Evolutionary conservation across 768 basidiomycete species (phyloP), one percentile per base, ranked within the genome.

Genomic region (Phaffia tasmanica): DNA sequence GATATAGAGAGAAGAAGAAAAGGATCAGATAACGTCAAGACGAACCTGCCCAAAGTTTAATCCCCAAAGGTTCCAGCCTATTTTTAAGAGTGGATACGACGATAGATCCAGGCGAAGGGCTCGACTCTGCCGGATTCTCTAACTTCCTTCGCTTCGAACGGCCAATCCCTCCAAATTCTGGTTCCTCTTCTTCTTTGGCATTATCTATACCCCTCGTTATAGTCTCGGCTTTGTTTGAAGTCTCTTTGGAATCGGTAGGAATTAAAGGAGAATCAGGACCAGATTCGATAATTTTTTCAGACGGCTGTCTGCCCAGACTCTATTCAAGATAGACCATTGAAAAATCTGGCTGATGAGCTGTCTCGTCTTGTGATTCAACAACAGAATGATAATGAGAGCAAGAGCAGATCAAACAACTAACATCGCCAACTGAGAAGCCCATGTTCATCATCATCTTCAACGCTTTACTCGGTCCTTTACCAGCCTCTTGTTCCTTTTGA

Each of bases 391-490:
- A 47, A 11, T 19, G 25, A n/a, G 57, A 47, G 18, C 29, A 46
- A 25, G 4, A 25, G 27, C 51, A 32, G 29, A 62, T 60, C 54
- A 30, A 55, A 19, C 89, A 88, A 32, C 91, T 80, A 18, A 87
- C 80, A 74, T 89, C 84, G 19, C 89, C 89, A 2, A 87, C 84
- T 77, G 86, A 86, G 79, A 88, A 92, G 0, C 89, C 89, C 89
- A 91, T 91, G 78, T 87, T 90, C 82, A 87, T 84, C 89, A 92
- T 92, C 79, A 92, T 90, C 19, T 83, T 81, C 63, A 91, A 78
- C 9, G 89, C 89, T 74, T 89, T 91, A 78, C 83, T 89, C 46
- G 54, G 46, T 35, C 62, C 70, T 21, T 47, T 29, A n/a, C 63
- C 59, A 48, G 29, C 54, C 72, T 88, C 86, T 74, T 82, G 80